phyloP scores from a whole-genome alignment of 2,329 filamentous ascomycete genomes.

The Paecilomyces dactylethromorphus region DNA sequence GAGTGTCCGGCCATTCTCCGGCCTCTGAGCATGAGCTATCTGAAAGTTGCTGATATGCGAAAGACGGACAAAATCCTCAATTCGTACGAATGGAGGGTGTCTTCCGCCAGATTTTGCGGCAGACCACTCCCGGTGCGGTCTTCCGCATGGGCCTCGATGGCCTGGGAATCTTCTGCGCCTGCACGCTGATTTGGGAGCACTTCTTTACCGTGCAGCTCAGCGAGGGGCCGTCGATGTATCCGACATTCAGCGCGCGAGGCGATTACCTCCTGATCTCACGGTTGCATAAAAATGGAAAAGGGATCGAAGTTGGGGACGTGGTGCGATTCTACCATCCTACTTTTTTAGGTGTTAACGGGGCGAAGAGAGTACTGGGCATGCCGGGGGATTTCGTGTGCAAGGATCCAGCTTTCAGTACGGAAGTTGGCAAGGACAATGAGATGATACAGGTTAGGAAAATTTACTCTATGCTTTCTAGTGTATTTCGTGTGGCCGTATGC shows the following conservation, averaged over 20 bases:
- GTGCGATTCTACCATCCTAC: constrained; percentile 72
- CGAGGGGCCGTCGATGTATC: constrained; percentile 79
- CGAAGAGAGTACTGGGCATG: constrained; percentile 75
- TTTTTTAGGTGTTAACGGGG: constrained; percentile 52
- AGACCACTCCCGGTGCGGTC: constrained; percentile 14
- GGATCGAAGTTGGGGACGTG: constrained; percentile 71
- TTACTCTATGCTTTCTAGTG: background rate
- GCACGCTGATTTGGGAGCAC: constrained; percentile 46
- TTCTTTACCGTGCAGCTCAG: constrained; percentile 54
- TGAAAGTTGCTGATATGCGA: background rate
- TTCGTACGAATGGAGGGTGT: constrained; percentile 19
- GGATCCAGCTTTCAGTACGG: constrained; percentile 30
- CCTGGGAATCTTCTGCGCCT: constrained; percentile 28
- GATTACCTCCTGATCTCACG: constrained; percentile 66
- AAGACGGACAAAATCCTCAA: background rate
- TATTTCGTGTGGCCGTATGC: background rate
- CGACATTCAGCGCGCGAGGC: constrained; percentile 64
- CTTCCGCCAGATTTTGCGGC: constrained; percentile 20
- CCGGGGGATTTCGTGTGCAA: constrained; percentile 52
- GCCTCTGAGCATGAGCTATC: background rate
- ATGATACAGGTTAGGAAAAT: constrained; percentile 45
- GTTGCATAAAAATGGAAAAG: constrained; percentile 61
- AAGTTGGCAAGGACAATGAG: constrained; percentile 24
- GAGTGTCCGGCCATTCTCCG: background rate
- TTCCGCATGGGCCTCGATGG: constrained; percentile 24